Percentiles rank a stretch among this genome's conserved stretches.
phyloP scores from a whole-genome alignment of 1,284 basidiomycete species.

The Ustanciosporium gigantosporum region DNA sequence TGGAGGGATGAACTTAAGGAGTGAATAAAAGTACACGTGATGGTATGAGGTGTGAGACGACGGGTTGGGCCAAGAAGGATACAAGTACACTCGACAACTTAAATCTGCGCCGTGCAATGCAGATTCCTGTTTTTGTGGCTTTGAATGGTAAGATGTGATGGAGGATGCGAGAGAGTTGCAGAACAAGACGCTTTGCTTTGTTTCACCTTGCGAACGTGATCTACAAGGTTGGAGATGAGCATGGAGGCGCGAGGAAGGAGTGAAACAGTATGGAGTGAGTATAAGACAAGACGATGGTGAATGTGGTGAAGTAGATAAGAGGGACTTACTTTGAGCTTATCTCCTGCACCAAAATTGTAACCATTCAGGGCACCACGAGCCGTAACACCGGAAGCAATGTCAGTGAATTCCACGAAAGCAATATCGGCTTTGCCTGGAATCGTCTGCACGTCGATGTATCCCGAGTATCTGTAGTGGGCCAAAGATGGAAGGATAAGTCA shows the following conservation, averaged over 20 bases:
- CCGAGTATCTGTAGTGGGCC: conserved; percentile 42
- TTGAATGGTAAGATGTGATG: no score
- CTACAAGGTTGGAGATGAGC: no score
- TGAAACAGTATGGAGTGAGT: background rate
- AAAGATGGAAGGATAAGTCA: no score
- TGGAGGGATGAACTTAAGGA: no score
- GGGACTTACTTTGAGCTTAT: conserved; percentile 53
- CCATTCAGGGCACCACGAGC: conserved; percentile 58
- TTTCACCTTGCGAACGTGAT: conserved; percentile 44
- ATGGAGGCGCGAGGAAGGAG: background rate
- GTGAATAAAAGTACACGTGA: background rate
- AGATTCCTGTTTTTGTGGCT: no score
- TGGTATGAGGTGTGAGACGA: background rate
- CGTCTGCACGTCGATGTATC: conserved; percentile 52
- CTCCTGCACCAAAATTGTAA: conserved; percentile 48
- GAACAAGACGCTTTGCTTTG: no score
- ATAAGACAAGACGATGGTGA: background rate
- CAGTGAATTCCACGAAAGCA: conserved; percentile 57
- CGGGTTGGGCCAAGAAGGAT: background rate
- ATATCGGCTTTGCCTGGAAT: conserved; percentile 57
- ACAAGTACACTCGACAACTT: no score
- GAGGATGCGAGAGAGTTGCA: no score
- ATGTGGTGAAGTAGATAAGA: background rate
- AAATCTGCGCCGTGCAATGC: background rate
- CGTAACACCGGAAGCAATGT: conserved; percentile 43